Evolutionary conservation across 345 rosid species (phyloP).

Genomic region (Rhizophora apiculata): DNA sequence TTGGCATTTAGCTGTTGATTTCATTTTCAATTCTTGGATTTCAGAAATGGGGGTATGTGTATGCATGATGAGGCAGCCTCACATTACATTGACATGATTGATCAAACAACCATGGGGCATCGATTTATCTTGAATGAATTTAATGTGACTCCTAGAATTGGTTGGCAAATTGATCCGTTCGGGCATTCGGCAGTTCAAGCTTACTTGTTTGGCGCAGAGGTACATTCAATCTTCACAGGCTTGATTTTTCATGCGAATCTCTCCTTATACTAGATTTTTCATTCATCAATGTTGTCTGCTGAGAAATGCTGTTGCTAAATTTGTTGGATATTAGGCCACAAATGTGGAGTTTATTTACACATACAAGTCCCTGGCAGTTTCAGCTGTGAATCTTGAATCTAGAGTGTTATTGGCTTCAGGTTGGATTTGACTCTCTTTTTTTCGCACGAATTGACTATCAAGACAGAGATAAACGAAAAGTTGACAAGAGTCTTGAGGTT

Average conservation of each 20-base stretch:
- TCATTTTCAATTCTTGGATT: neutral
- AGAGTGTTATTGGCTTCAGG: slow-evolving; percentile 26
- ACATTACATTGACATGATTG: slow-evolving; percentile 10
- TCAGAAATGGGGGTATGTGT: slow-evolving; percentile 9
- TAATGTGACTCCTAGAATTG: slow-evolving; percentile 9
- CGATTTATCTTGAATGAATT: slow-evolving; percentile 1
- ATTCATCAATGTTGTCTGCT: neutral
- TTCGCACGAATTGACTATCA: slow-evolving; percentile 53
- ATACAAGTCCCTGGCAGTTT: neutral
- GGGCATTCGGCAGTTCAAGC: slow-evolving; percentile 17
- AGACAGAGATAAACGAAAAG: slow-evolving; percentile 49
- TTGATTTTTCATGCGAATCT: neutral
- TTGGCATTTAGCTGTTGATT: too few species aligned
- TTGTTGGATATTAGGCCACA: neutral
- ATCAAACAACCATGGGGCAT: slow-evolving; percentile 4
- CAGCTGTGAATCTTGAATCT: neutral
- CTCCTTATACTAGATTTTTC: neutral
- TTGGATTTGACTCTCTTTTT: slow-evolving; percentile 56
- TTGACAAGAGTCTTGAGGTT: slow-evolving; percentile 46
- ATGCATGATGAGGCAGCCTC: slow-evolving; percentile 8
- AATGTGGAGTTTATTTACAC: slow-evolving; percentile 1
- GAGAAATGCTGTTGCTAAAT: neutral
- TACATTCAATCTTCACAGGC: slow-evolving; percentile 9
- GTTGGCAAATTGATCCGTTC: slow-evolving; percentile 16
- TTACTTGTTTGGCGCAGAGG: slow-evolving; percentile 37